phyloP scores from a whole-genome alignment of 2,329 filamentous ascomycete species.

The Ilyonectria mors-panacis region DNA sequence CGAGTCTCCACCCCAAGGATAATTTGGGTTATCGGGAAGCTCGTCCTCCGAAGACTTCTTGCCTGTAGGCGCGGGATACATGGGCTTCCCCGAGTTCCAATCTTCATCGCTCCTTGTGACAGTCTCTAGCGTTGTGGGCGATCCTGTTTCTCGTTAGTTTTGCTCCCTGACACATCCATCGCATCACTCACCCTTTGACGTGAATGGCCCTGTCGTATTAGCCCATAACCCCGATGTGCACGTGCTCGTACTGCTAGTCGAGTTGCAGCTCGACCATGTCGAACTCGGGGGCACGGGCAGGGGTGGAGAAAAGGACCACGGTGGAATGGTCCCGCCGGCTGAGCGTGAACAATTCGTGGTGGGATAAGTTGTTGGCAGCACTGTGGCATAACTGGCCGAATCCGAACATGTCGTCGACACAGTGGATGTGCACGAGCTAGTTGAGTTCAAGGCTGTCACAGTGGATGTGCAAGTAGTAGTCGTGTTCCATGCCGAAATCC shows the following conservation, averaged over 20 bases:
- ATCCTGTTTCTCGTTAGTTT: constrained; percentile 16
- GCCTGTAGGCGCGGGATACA: constrained; percentile 40
- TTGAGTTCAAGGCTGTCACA: constrained; percentile 1
- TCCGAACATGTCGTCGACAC: constrained; percentile 36
- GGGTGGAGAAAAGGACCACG: constrained; percentile 29
- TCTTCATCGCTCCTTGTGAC: constrained; percentile 31
- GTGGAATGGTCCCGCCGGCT: constrained; percentile 8
- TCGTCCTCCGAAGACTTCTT: constrained; percentile 30
- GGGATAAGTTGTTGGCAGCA: constrained; percentile 4
- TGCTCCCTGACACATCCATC: constrained; percentile 15
- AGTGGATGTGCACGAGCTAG: constrained; percentile 32
- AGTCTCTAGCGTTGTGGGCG: constrained; percentile 43
- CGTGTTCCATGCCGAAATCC: constrained; percentile 27
- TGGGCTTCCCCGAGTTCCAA: constrained; percentile 21
- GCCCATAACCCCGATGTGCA: constrained; percentile 37
- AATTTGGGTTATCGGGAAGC: constrained; percentile 52
- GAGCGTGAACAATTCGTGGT: constrained; percentile 35
- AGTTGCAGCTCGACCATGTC: constrained; percentile 42
- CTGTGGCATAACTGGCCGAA: constrained; percentile 9
- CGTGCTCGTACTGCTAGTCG: constrained; percentile 39
- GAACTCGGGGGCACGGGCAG: constrained; percentile 22
- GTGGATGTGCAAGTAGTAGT: constrained; percentile 23
- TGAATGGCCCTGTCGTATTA: constrained; percentile 34
- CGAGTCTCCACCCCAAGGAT: constrained; percentile 55
- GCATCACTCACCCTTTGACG: constrained; percentile 34